Base-by-base conservation (phyloP, 179 eudicot species). In the Sideroxylon spinosum region DNA sequence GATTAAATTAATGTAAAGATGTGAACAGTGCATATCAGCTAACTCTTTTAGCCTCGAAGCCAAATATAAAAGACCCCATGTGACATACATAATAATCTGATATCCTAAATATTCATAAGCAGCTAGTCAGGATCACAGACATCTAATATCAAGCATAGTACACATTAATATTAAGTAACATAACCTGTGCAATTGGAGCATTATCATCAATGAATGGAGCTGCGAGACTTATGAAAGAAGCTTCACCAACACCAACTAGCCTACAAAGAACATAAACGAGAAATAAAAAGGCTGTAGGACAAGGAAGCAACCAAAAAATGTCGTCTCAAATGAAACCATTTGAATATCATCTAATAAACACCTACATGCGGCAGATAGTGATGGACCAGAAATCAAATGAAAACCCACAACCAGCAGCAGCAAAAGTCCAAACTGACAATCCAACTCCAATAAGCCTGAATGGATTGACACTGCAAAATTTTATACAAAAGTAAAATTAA, bases 211-310 rank as follows among this genome's bases (percentile, higher is more conserved):
- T 95, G 83, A 92, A 95, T 61, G 98, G 98, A 80, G 99, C 94
- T 60, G 99, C 99, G 89, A 95, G 99, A 81, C 99, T 93, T 81
- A 95, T 85, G 78, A 95, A 95, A 61, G 98, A 95, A 62, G 99
- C 99, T 89, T 95, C 98, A 59, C 99, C 99, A 73, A 93, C 98
- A 87, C 99, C 98, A 71, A 95, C 99, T 78, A 95, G 85, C 99
- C 99, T 95, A 82, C 71, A 46, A 66, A 80, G 67, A 65, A 61
- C 64, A 61, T 63, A 52, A 71, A 57, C 55, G 10, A 66, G 29
- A 63, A 69, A n/a, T 25, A 63, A 68, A 7, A 63, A 13, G 55
- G 63, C 14, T 11, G 37, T 73, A 13, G 12, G 16, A 52, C 56
- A 52, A 52, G 56, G 14, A 67, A 52, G n/a, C 75, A 74, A 66